phyloP scores from a whole-genome alignment of 768 basidiomycete genomes.

The Suillus placidus region DNA sequence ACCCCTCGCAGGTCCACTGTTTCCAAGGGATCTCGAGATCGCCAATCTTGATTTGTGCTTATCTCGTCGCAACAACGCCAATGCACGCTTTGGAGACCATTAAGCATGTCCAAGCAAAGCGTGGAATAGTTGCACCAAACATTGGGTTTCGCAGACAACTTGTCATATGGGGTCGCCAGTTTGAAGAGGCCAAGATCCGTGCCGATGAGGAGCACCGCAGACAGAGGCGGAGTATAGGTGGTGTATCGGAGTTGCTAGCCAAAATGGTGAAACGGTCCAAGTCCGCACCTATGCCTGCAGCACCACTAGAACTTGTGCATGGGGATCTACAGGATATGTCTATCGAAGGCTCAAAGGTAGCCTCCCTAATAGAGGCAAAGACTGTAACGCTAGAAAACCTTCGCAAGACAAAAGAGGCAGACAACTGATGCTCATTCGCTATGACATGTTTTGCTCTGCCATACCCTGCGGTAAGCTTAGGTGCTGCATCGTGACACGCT shows the following conservation, averaged over 20 bases:
- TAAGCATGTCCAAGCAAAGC: conserved; percentile 54
- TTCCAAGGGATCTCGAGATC: conserved; percentile 75
- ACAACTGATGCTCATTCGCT: background rate
- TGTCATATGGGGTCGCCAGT: conserved; percentile 34
- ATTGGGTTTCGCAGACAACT: conserved; percentile 68
- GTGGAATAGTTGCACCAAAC: conserved; percentile 67
- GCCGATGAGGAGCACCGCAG: conserved; percentile 22
- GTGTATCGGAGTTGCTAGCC: conserved; percentile 14
- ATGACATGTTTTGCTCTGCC: background rate
- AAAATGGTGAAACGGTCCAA: conserved; percentile 6
- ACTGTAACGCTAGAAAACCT: background rate
- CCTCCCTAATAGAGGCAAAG: background rate
- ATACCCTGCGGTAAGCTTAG: background rate
- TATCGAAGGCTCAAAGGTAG: background rate
- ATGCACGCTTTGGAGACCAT: conserved; percentile 60
- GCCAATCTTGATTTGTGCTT: conserved; percentile 76
- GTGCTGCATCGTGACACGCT: background rate
- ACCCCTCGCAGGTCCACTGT: conserved; percentile 65
- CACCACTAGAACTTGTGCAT: background rate
- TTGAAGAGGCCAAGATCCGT: conserved; percentile 27
- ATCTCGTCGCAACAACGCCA: conserved; percentile 53
- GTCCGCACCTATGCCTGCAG: background rate
- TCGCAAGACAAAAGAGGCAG: background rate
- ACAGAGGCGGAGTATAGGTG: conserved; percentile 12
- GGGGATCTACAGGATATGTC: background rate